Base-by-base conservation (phyloP, 2,329 filamentous ascomycete genomes). In the Plenodomus tracheiphilus region DNA sequence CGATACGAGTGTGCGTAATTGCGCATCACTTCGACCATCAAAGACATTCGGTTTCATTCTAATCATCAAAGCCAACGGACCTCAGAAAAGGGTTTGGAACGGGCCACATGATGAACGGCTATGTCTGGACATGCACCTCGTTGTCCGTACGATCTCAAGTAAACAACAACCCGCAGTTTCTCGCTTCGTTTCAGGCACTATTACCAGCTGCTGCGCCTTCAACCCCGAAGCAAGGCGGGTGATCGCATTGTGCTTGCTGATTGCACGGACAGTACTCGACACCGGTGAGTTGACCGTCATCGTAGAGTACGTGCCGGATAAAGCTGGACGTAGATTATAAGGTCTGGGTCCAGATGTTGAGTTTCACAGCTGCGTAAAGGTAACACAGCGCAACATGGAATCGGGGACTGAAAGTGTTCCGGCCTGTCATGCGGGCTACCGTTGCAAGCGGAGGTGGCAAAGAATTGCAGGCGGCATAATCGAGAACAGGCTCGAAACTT, bases 351-450 rank as follows among this genome's bases (percentile, higher is more conserved):
- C 9, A 32, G 28, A 15, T 11, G 9, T 32, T 32, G 28, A 32
- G 28, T 15, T 32, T 15, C 28, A 32, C 28, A 32, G 20, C 39
- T 46, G 37, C 20, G 30, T 55, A 49, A 46, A 44, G 43, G 41
- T 44, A 17, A 48, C 49, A 54, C 43, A 40, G 46, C 51, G 50
- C 52, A 54, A 34, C 45, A 38, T 43, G 47, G 28, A 32, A 4
- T 11, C 28, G 13, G 28, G 15, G 28, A 15, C 13, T 32, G 28
- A 32, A 8, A 15, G 9, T 11, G 4, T 32, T 11, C 13, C 8
- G 8, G 28, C 28, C 28, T 8, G 6, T 32, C 28, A 32, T 15
- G 11, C 13, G 28, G 28, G 28, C n/a, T 32, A 15, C 34, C 17
- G 18, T 43, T 37, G 35, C 41, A 43, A 42, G 32, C 34, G 36